Evolutionary conservation across 108 stramenopile species (phyloP).

Genomic region (Pseudonitzschia multistriata): DNA sequence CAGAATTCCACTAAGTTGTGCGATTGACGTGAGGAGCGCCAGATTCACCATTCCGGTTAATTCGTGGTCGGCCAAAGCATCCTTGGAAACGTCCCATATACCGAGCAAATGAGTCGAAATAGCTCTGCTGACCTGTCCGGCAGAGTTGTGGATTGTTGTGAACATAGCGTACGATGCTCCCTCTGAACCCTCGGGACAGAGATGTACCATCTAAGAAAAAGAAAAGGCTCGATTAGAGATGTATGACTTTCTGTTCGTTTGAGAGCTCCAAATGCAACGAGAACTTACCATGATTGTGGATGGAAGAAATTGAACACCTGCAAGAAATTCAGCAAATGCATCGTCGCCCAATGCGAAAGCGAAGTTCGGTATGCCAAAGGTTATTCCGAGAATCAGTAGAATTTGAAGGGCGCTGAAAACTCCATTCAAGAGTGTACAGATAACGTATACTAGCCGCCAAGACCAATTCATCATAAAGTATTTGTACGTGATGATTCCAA

Average conservation of each 20-base stretch:
- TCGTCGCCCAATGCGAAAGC: slow-evolving; percentile 86
- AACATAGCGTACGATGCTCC: slow-evolving; percentile 89
- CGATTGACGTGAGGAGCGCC: slow-evolving; percentile 66
- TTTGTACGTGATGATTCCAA: slow-evolving; percentile 81
- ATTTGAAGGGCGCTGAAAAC: slow-evolving; percentile 72
- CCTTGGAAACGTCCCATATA: slow-evolving; percentile 80
- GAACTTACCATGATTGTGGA: slow-evolving; percentile 49
- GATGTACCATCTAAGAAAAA: slow-evolving; percentile 58
- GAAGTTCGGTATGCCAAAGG: slow-evolving; percentile 75
- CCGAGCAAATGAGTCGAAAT: slow-evolving; percentile 63
- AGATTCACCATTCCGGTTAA: slow-evolving; percentile 72
- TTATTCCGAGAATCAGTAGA: slow-evolving; percentile 69
- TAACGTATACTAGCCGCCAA: slow-evolving; percentile 78
- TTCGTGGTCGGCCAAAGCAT: slow-evolving; percentile 52
- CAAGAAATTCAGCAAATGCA: slow-evolving; percentile 79
- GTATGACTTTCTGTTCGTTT: no score
- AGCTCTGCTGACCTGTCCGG: slow-evolving; percentile 50
- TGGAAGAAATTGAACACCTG: slow-evolving; percentile 50
- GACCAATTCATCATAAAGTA: slow-evolving; percentile 77
- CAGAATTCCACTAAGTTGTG: slow-evolving; percentile 67
- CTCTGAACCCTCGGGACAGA: slow-evolving; percentile 74
- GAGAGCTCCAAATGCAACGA: no score
- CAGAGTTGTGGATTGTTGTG: slow-evolving; percentile 76
- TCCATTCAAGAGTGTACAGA: slow-evolving; percentile 73
- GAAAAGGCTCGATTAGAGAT: background rate